Evolutionary conservation across 2,329 filamentous ascomycete species (phyloP).

Genomic region (Metarhizium rileyi): DNA sequence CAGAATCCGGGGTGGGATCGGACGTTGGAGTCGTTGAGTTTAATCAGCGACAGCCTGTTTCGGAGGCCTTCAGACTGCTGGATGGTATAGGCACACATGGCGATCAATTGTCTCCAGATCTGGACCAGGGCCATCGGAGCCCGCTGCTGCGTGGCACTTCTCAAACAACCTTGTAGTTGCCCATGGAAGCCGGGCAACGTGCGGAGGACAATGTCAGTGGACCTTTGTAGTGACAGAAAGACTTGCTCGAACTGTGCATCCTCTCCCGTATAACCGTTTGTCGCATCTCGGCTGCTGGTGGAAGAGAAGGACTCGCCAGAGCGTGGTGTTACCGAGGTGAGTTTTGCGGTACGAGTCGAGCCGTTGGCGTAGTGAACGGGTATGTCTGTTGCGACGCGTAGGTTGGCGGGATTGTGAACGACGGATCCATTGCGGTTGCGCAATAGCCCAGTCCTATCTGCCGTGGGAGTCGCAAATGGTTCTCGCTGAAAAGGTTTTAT

Average conservation of each 20-base stretch:
- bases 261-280: slow-evolving; percentile 61
- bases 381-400: slow-evolving; percentile 48
- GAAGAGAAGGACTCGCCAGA: slow-evolving; percentile 74
- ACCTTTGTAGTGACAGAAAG: slow-evolving; percentile 63
- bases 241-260: slow-evolving; percentile 76
- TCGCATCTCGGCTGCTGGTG: slow-evolving; percentile 33
- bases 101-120: slow-evolving; percentile 61
- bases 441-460: slow-evolving; percentile 32
- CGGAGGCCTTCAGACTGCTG: slow-evolving; percentile 66
- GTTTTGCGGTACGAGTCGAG: slow-evolving; percentile 37
- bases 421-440: slow-evolving; percentile 26
- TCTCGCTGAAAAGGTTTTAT: slow-evolving; percentile 42
- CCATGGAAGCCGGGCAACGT: slow-evolving; percentile 60
- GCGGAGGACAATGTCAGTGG: slow-evolving; percentile 63
- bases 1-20: slow-evolving; percentile 54
- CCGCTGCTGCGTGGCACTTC: slow-evolving; percentile 51
- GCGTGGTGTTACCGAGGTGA: slow-evolving; percentile 59
- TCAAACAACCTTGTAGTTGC: slow-evolving; percentile 55
- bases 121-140: slow-evolving; percentile 50
- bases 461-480: slow-evolving; percentile 42
- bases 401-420: slow-evolving; percentile 41
- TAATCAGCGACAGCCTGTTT: slow-evolving; percentile 64
- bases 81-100: slow-evolving; percentile 60
- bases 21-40: slow-evolving; percentile 72
- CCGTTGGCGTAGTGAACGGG: slow-evolving; percentile 37